Conservation (phyloP, 352 stramenopile species). For the Globisporangium yorkense region DNA sequence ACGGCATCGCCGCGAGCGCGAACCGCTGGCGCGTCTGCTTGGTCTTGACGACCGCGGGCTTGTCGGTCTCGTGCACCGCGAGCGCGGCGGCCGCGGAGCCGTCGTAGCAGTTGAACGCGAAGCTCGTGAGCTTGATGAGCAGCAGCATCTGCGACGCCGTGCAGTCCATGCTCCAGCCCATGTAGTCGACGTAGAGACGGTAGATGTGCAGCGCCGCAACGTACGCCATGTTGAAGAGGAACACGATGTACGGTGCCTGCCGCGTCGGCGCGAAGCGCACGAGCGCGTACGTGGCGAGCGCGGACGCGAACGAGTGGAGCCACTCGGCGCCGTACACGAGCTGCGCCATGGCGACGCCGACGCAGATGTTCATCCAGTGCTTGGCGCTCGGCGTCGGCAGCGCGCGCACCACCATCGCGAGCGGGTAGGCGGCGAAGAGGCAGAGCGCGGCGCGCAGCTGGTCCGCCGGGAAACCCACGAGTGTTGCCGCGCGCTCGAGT, state of each 20-base stretch:
- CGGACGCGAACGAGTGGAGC: slow-evolving; percentile 94
- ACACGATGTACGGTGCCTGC: slow-evolving; percentile 79
- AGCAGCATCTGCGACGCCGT: slow-evolving; percentile 91
- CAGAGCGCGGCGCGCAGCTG: slow-evolving; percentile 82
- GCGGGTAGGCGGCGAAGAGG: slow-evolving; percentile 91
- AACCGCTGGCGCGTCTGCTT: slow-evolving; percentile 7
- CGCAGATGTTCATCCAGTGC: slow-evolving; percentile 88
- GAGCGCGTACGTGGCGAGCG: slow-evolving; percentile 81
- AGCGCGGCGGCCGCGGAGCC: slow-evolving; percentile 24
- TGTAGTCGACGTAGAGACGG: slow-evolving; percentile 94
- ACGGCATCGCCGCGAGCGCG: slow-evolving; percentile 78
- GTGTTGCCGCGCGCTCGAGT: slow-evolving; percentile 24
- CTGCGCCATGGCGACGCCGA: slow-evolving; percentile 92
- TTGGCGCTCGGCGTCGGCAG: slow-evolving; percentile 82
- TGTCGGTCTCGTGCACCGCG: slow-evolving; percentile 14
- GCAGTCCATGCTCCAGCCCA: slow-evolving; percentile 86
- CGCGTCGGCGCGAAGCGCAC: slow-evolving; percentile 41
- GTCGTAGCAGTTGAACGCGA: slow-evolving; percentile 96
- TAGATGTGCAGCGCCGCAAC: slow-evolving; percentile 92
- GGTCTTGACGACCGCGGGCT: slow-evolving; percentile 24
- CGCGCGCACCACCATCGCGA: slow-evolving; percentile 80
- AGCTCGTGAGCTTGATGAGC: slow-evolving; percentile 96
- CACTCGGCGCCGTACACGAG: slow-evolving; percentile 90
- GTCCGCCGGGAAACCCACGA: slow-evolving; percentile 36
- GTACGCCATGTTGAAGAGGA: slow-evolving; percentile 91